phyloP scores from a whole-genome alignment of 2,329 filamentous ascomycete genomes.

The Fonsecaea pedrosoi region DNA sequence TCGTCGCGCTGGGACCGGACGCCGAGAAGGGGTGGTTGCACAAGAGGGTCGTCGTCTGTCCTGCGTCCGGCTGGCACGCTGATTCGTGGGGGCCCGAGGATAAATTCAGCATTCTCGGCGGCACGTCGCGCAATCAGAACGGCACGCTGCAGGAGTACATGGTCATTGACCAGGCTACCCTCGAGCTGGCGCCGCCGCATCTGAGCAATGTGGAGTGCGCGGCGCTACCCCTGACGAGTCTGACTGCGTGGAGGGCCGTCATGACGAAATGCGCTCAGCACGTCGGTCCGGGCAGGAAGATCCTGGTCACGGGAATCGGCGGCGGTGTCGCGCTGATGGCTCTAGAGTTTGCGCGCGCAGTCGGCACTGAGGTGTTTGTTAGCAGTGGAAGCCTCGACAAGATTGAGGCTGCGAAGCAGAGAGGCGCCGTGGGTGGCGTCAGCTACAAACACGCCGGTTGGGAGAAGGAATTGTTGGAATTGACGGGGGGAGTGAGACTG shows the following conservation, averaged over 20 bases:
- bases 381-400: slow-evolving; percentile 77
- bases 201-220: slow-evolving; percentile 76
- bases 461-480: slow-evolving; percentile 73
- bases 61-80: slow-evolving; percentile 77
- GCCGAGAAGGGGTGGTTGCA: slow-evolving; percentile 63
- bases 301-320: slow-evolving; percentile 89
- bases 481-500: slow-evolving; percentile 67
- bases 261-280: too few species aligned
- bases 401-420: slow-evolving; percentile 69
- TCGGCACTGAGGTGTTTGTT: slow-evolving; percentile 79
- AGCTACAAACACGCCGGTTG: slow-evolving; percentile 75
- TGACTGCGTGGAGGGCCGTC: slow-evolving; percentile 77
- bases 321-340: slow-evolving; percentile 87
- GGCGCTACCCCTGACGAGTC: slow-evolving; percentile 79
- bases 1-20: slow-evolving; percentile 67
- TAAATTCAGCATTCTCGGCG: slow-evolving; percentile 70
- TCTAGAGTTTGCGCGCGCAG: slow-evolving; percentile 77
- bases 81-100: slow-evolving; percentile 76
- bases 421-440: slow-evolving; percentile 84
- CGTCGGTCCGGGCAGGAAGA: slow-evolving; percentile 73
- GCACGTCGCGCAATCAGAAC: slow-evolving; percentile 51
- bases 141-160: slow-evolving; percentile 80
- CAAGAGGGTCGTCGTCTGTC: slow-evolving; percentile 78
- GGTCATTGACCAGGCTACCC: slow-evolving; percentile 70
- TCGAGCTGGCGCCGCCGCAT: slow-evolving; percentile 78